Percentiles rank a stretch among this genome's conserved stretches.
These are phyloP conservation scores for Sodiomyces alkalinus DNA, from an alignment of 2,329 filamentous ascomycete species.

Conservation along the genomic window DNA sequence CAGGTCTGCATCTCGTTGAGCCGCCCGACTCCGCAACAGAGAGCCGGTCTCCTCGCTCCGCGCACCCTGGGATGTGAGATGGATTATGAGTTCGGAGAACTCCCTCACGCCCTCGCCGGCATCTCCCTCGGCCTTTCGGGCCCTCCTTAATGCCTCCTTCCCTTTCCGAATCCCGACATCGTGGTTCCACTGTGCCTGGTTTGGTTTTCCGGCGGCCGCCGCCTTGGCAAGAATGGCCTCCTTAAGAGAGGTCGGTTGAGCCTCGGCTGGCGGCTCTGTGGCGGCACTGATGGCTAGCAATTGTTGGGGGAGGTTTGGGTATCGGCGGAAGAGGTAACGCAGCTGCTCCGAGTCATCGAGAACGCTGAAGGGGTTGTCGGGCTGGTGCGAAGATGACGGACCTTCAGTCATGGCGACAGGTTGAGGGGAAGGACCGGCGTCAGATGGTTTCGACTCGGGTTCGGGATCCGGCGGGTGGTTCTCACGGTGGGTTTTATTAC, in stretches of 20 bases:
- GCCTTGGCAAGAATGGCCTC: constrained; percentile 8
- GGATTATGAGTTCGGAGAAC: constrained; percentile 41
- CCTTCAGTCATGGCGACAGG: constrained; percentile 15
- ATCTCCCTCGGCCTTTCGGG: constrained; percentile 32
- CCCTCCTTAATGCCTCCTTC: constrained; percentile 34
- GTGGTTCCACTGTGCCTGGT: constrained; percentile 35
- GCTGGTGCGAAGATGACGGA: too few relatives aligned
- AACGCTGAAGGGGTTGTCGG: constrained; percentile 30
- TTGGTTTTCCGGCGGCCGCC: constrained; percentile 9
- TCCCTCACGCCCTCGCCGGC: constrained; percentile 45
- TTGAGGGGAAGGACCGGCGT: constrained; percentile 8
- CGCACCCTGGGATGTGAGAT: constrained; percentile 25
- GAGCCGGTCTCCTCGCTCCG: constrained; percentile 16
- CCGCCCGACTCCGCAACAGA: constrained; percentile 27
- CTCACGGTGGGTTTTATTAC: constrained; percentile 35
- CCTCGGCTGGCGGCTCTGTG: constrained; percentile 26
- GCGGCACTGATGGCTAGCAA: constrained; percentile 33
- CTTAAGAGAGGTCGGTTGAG: constrained; percentile 5
- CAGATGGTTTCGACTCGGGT: too few relatives aligned
- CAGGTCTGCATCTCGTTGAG: constrained; percentile 29
- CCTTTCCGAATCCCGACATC: constrained; percentile 43
- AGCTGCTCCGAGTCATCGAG: constrained; percentile 36
- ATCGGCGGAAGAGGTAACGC: constrained; percentile 32
- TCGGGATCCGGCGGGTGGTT: constrained; percentile 28
- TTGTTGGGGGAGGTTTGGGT: constrained; percentile 31